Conservation (phyloP, 495 filamentous ascomycete genomes). For the Aspergillus baeticus region DNA sequence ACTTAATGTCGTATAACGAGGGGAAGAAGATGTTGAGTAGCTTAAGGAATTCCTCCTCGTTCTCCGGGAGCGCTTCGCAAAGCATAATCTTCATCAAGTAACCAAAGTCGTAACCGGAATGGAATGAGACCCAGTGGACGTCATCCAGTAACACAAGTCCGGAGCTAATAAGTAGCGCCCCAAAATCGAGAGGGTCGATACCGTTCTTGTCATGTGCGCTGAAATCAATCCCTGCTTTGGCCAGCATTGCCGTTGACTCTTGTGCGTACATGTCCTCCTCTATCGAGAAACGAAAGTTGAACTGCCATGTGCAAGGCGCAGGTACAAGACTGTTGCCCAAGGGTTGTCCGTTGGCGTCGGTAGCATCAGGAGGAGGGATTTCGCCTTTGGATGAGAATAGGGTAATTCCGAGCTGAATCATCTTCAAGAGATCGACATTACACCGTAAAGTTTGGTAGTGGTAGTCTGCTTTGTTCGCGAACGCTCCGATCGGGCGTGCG, state of each 20-base stretch:
- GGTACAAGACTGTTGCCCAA: conserved; percentile 56
- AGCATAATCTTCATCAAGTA: conserved; percentile 92
- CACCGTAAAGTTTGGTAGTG: conserved; percentile 97
- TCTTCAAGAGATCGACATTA: conserved; percentile 94
- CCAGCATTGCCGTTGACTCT: conserved; percentile 83
- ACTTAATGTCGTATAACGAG: conserved; percentile 91
- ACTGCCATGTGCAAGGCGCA: conserved; percentile 92
- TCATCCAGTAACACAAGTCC: conserved; percentile 86
- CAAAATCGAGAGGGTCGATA: conserved; percentile 89
- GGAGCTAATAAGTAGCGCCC: conserved; percentile 82
- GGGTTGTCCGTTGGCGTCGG: conserved; percentile 53
- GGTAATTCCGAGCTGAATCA: conserved; percentile 94
- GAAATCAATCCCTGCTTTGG: conserved; percentile 87
- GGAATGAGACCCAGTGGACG: conserved; percentile 94
- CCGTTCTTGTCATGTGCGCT: conserved; percentile 75
- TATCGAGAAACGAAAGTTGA: conserved; percentile 96
- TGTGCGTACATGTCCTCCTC: conserved; percentile 96
- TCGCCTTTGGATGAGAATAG: conserved; percentile 87
- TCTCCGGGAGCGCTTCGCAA: conserved; percentile 74
- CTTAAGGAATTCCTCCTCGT: conserved; percentile 82
- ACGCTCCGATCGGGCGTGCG: conserved; percentile 88
- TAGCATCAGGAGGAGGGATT: conserved; percentile 66
- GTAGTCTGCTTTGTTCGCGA: conserved; percentile 92
- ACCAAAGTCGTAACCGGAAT: conserved; percentile 98
- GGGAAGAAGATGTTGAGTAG: conserved; percentile 90